Evolutionary conservation across 306 rosid genomes (phyloP), one percentile per base, ranked within the genome.

Genomic region (Sophora flavescens): DNA sequence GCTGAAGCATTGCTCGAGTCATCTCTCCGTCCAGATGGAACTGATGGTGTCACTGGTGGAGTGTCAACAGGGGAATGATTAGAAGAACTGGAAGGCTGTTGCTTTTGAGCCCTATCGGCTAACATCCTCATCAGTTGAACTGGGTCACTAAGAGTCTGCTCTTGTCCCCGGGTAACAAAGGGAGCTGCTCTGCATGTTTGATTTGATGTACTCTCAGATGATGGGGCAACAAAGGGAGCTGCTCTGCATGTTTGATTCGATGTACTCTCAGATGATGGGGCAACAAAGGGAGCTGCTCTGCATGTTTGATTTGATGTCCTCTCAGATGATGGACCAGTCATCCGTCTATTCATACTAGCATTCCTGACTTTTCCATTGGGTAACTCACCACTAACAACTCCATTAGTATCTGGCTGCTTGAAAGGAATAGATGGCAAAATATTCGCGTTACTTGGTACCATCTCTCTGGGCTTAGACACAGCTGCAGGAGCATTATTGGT

Each of bases 71-170:
- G 68, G 7, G 90, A 84, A 72, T 87, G 93, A 84, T 83, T 87
- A 53, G 88, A 81, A 57, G 86, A 90, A 87, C 84, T 86, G 52
- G 89, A 74, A 78, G 85, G 68, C 82, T 89, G 97, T 79, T 88
- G 97, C 84, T 82, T 90, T 38, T 91, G 92, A 51, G 89, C 80
- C 81, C 86, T 90, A 33, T 92, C 96, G 0, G 90, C 78, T 81
- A 95, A 82, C 79, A 88, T 83, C 77, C 84, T 92, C 97, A 95
- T 90, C 83, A 89, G 62, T 75, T 88, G 95, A 51, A 86, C 97
- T 8, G 98, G 96, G 73, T 95, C 97, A n/a, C 77, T 76, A 28
- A 87, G 88, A 83, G 70, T 81, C 79, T 82, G 90, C 75, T 87
- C 98, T 68, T 80, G 95, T 63, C 86, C 93, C 68, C 73, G 93